Base-by-base conservation (phyloP, 2,329 filamentous ascomycete species). In the Furcasterigmium sp. region DNA sequence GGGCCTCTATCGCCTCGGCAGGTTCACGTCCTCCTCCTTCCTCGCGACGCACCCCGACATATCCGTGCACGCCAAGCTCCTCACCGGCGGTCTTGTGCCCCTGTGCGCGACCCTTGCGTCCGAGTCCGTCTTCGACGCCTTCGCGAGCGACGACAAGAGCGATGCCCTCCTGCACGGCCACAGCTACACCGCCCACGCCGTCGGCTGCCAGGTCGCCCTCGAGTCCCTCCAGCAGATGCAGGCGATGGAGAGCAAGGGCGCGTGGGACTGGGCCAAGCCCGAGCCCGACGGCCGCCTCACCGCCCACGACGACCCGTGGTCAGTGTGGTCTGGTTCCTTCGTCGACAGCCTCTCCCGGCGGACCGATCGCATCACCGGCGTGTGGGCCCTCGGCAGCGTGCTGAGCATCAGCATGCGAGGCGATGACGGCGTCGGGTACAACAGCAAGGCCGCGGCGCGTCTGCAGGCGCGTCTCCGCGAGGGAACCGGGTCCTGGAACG, bases 161-260 rank as follows among this genome's bases (percentile, higher is more conserved):
- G 86, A 91, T 51, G 88, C 88, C 0, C 64, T 94, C 5, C 68
- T 94, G 4, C 89, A 94, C 53, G 88, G 88, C 0, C 88, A 94
- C 58, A 91, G 86, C 59, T 94, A 94, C 63, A 94, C 88, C 0
- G 88, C 88, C 0, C 87, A 94, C 60, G 76, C 89, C 0, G 76
- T 93, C 2, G 89, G 88, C 1, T 94, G 87, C 53, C 78, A 84
- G 36, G 86, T 94, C 0, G 89, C 85, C 0, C 70, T 84, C n/a
- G 77, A 80, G 40, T 82, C 80, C 1, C 59, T 94, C 8, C 58
- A 63, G 8, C 70, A 72, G 30, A 78, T 91, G 72, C 59, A 69
- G 36, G 55, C 63, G 1, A 76, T 89, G 68, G 79, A 86, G 3
- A 52, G 53, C 1, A 54, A 58, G 1, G 77, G 76, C 0, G 63